Base-by-base conservation (phyloP, 108 stramenopile species). In the Cyclotella baltica region DNA sequence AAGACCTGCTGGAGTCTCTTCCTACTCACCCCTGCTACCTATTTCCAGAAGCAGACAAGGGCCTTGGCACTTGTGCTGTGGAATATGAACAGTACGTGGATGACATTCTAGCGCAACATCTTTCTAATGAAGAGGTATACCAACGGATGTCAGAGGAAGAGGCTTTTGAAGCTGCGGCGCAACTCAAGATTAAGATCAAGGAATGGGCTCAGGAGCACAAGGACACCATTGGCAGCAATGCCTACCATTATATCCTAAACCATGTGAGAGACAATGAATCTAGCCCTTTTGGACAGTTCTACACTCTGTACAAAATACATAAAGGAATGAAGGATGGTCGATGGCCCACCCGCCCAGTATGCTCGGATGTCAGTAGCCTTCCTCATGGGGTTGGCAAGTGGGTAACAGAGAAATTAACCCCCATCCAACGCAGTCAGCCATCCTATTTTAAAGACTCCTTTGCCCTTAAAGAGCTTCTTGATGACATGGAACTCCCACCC, bases 321-420 rank as follows among this genome's bases (percentile, higher is more conserved):
- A n/a, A n/a, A n/a, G n/a, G n/a, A n/a, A n/a, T n/a, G n/a, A n/a
- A n/a, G n/a, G n/a, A n/a, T 6, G 40, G 40, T 11, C 40, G 6
- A 11, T 43, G 40, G 40, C 13, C 40, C n/a, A 52, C 51, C 4
- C 28, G 52, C 4, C 68, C 68, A 6, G 68, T 69, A 0, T 53
- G 52, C 11, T 69, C 30, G 1, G 47, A 46, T 20, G 35, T 34
- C 46, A 27, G 23, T 29, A 27, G 46, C 3, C 1, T 46, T 16
- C 11, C 46, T 28, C 3, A 67, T 25, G 27, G 36, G 6, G 4
- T 67, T 29, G 66, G 66, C 4, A 67, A 67, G 28, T 50, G 47
- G 43, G 66, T 67, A 19, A 27, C 22, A 13, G 23, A 11, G 19
- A 23, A 18, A 15, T 15, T 64, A 18, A 19, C n/a, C 20, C 62